A percentile compares a stretch with the other conserved stretches of the same genome.
phyloP scores from a whole-genome alignment of 2,329 filamentous ascomycete species.

The Claviceps citrina region DNA sequence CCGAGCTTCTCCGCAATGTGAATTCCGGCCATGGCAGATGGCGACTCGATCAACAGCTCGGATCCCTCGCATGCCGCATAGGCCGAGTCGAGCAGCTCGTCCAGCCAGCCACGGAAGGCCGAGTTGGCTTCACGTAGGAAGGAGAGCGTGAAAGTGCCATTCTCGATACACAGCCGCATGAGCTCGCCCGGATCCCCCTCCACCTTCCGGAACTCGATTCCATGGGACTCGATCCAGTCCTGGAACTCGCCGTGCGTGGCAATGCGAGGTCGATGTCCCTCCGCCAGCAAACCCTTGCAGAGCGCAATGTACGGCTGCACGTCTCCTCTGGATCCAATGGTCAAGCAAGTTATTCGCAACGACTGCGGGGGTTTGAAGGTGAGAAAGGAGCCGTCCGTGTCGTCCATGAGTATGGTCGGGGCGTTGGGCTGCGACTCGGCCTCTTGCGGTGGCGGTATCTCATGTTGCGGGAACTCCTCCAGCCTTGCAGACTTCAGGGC shows the following conservation, averaged over 20 bases:
- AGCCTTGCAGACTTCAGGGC: constrained; percentile 60
- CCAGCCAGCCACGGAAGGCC: constrained; percentile 89
- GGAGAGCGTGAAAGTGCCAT: constrained; percentile 88
- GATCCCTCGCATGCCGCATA: constrained; percentile 74
- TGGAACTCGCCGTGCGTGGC: constrained; percentile 87
- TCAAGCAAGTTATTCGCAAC: constrained; percentile 78
- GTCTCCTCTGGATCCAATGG: constrained; percentile 88
- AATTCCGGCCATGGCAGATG: constrained; percentile 92
- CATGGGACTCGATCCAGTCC: constrained; percentile 77
- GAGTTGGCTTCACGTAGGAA: constrained; percentile 78
- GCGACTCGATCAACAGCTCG: constrained; percentile 86
- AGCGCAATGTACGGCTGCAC: constrained; percentile 96
- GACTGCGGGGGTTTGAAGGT: constrained; percentile 77
- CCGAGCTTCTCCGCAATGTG: constrained; percentile 87
- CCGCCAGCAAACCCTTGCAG: constrained; percentile 75
- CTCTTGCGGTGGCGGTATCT: constrained; percentile 32
- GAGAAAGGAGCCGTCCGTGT: constrained; percentile 71
- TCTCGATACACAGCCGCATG: constrained; percentile 91
- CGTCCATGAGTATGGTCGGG: constrained; percentile 75
- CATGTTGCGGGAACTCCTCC: constrained; percentile 35
- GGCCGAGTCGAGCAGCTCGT: constrained; percentile 67
- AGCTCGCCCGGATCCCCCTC: constrained; percentile 85
- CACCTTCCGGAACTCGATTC: constrained; percentile 80
- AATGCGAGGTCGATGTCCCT: constrained; percentile 76
- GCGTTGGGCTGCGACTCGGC: constrained; percentile 36